A percentile compares a stretch with the other conserved stretches of the same genome.
phyloP scores from a whole-genome alignment of 805 yeast genomes.

The Kurtzmaniella cleridarum region DNA sequence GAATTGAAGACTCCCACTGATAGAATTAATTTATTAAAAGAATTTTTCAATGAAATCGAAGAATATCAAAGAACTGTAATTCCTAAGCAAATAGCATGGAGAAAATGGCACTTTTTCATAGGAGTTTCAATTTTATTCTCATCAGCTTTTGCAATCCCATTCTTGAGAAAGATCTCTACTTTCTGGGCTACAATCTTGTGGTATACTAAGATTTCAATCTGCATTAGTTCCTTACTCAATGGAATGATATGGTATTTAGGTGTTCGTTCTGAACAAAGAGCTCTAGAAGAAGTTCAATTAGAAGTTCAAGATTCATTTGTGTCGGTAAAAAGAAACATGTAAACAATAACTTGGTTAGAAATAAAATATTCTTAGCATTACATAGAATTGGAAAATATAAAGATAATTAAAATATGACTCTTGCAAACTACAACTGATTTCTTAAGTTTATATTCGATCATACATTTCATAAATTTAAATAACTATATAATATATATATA shows the following conservation, averaged over 20 bases:
- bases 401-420: too few relatives aligned
- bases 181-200: constrained; percentile 70
- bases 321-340: too few relatives aligned
- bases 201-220: constrained; percentile 48
- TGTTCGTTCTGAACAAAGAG: constrained; percentile 76
- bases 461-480: background rate
- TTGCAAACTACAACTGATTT: background rate
- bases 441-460: background rate
- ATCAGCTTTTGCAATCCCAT: constrained; percentile 52
- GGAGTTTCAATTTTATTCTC: constrained; percentile 42
- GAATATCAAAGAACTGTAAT: constrained; percentile 48
- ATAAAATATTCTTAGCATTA: too few relatives aligned
- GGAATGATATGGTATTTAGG: constrained; percentile 77
- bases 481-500: background rate
- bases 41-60: constrained; percentile 24
- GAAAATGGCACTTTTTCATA: constrained; percentile 56
- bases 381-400: too few relatives aligned
- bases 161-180: constrained; percentile 49
- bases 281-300: constrained; percentile 64
- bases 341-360: too few relatives aligned
- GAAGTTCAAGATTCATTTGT: constrained; percentile 62
- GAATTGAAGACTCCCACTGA: constrained; percentile 4
- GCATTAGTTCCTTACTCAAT: constrained; percentile 64
- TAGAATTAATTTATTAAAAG: constrained; percentile 32
- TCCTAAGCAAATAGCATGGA: constrained; percentile 56